Percentiles rank a stretch among this genome's conserved stretches.
phyloP scores from a whole-genome alignment of 129 eudicot genomes.

The Centaurea solstitialis region DNA sequence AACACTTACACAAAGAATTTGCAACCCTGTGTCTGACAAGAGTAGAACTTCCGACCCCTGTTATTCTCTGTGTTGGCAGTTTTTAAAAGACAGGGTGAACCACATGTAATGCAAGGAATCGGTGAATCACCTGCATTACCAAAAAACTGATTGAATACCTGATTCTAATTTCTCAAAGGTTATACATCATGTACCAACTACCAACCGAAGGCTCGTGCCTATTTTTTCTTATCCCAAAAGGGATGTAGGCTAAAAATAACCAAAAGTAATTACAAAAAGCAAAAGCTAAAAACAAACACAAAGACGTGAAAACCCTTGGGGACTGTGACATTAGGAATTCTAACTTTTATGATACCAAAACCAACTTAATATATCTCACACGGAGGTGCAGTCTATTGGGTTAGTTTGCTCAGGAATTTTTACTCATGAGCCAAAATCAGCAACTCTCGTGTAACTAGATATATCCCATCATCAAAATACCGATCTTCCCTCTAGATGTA shows the following conservation, averaged over 20 bases:
- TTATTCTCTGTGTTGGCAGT: conserved; percentile 89
- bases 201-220: neutral
- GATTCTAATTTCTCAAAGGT: neutral
- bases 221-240: neutral
- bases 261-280: neutral
- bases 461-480: neutral
- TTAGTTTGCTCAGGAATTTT: neutral
- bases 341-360: neutral
- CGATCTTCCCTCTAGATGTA: neutral
- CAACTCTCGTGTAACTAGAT: neutral
- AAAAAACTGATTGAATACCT: neutral
- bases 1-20: conserved; percentile 84
- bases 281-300: neutral
- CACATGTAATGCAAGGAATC: conserved; percentile 67
- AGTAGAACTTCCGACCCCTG: conserved; percentile 84
- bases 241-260: neutral
- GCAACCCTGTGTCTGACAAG: conserved; percentile 77
- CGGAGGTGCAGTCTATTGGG: neutral
- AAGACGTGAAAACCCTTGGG: neutral
- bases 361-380: neutral
- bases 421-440: neutral
- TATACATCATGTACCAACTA: neutral
- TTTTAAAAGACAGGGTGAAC: conserved; percentile 59
- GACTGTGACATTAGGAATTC: neutral
- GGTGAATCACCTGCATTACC: conserved; percentile 64